Evolutionary conservation across 768 basidiomycete genomes (phyloP).

Genomic region (Lyophyllum atratum): DNA sequence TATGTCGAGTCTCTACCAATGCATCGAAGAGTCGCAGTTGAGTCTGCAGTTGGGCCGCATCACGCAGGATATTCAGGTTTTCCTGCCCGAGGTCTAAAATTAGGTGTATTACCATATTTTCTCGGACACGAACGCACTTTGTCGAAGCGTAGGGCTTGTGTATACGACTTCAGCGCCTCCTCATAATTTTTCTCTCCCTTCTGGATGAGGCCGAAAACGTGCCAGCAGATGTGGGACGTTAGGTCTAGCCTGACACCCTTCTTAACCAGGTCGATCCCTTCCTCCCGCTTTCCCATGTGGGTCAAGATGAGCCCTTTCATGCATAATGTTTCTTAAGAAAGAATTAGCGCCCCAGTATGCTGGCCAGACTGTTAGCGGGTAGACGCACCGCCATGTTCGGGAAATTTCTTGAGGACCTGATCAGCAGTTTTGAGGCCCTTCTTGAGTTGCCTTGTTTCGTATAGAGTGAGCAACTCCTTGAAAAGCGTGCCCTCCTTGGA

Average conservation of each 20-base stretch:
- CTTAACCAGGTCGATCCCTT: constrained; percentile 83
- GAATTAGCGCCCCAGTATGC: constrained; percentile 3
- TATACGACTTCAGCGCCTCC: constrained; percentile 91
- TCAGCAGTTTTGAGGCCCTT: constrained; percentile 91
- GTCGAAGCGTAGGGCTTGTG: constrained; percentile 86
- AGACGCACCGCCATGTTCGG: constrained; percentile 88
- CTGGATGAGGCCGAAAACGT: constrained; percentile 94
- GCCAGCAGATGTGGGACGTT: constrained; percentile 95
- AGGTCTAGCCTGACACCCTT: constrained; percentile 81
- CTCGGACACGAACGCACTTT: constrained; percentile 53
- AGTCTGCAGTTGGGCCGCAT: constrained; percentile 85
- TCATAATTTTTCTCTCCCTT: constrained; percentile 95
- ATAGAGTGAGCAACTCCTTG: constrained; percentile 82
- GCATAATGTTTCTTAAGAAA: constrained; percentile 78
- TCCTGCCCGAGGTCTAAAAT: constrained; percentile 53
- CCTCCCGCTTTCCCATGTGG: constrained; percentile 77
- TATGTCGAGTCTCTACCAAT: constrained; percentile 80
- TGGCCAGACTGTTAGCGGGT: background rate
- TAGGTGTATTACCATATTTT: constrained; percentile 1
- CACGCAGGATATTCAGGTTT: constrained; percentile 90
- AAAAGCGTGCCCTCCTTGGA: constrained; percentile 85
- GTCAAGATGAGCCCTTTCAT: constrained; percentile 93
- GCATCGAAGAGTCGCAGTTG: constrained; percentile 81
- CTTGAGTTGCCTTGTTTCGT: constrained; percentile 87
- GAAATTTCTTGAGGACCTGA: constrained; percentile 92